Base-by-base conservation (phyloP, 2,329 filamentous ascomycete genomes). In the Arthroderma sp. region DNA sequence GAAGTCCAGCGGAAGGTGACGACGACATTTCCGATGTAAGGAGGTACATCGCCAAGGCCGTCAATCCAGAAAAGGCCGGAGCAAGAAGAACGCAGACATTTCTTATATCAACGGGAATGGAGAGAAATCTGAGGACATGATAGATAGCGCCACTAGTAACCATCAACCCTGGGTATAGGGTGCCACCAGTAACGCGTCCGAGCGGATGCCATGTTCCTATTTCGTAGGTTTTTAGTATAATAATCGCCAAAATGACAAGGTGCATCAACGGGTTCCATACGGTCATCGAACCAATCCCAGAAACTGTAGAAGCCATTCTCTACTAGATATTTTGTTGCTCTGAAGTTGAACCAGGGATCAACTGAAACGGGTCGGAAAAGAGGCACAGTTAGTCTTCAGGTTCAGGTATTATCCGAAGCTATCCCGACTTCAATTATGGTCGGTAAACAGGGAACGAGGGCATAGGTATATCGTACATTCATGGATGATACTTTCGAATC, bases 261-360 rank as follows among this genome's bases (percentile, higher is more conserved):
- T 7, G 34, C 11, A 28, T 22, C 6, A 6, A 22, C 22, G 42
- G n/a, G 11, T 22, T 34, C 63, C 77, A 52, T 72, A 82, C 91
- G 82, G 73, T 98, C 91, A 68, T 98, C 91, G 62, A 98, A 98
- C 91, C 91, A 98, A 66, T 98, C 89, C 91, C 91, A 98, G 65
- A 98, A 98, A 66, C 84, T 87, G 68, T 94, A 93, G 71, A 98
- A 96, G 58, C 91, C 91, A 80, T 98, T 79, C 61, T 89, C 78
- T 45, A 98, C 86, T 45, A 98, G 78, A 61, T 98, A 96, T 69
- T 96, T 96, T 46, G 91, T 96, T 54, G 91, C 91, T 66, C 91
- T 78, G 69, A 98, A 98, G 69, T 98, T 98, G 73, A 98, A 98
- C 91, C 91, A 98, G 32, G 91, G 91, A 69, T 98, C 91, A 70